Conservation (phyloP, 805 yeast species). For the Monosporozyma aquatica region DNA sequence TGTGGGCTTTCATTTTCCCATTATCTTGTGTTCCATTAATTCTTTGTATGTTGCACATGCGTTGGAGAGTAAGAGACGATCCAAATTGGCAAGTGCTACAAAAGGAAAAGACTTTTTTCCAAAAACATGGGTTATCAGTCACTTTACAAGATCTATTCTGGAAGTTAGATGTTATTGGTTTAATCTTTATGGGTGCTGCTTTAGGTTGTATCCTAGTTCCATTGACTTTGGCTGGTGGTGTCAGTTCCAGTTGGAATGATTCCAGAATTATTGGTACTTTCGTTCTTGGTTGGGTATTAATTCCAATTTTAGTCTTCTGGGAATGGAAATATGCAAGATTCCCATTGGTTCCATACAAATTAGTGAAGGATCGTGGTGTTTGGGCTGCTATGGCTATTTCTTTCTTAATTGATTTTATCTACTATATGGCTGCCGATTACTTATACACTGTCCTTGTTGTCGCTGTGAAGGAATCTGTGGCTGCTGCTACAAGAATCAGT, state of each 20-base stretch:
- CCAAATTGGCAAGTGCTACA: conserved; percentile 40
- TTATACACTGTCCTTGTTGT: conserved; percentile 59
- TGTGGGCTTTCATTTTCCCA: conserved; percentile 75
- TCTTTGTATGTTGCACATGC: conserved; percentile 46
- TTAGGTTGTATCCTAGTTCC: conserved; percentile 65
- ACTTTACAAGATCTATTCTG: conserved; percentile 41
- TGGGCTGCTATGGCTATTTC: conserved; percentile 62
- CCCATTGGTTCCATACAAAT: conserved; percentile 55
- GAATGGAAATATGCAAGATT: conserved; percentile 46
- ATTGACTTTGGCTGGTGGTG: conserved; percentile 68
- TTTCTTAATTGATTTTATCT: conserved; percentile 49
- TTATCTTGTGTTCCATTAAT: conserved; percentile 53
- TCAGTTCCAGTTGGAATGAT: conserved; percentile 42
- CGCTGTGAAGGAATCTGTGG: conserved; percentile 47
- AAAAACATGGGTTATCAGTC: conserved; percentile 30
- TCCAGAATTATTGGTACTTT: conserved; percentile 61
- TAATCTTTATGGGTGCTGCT: conserved; percentile 43
- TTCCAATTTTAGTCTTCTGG: conserved; percentile 55
- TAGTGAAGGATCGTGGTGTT: conserved; percentile 60
- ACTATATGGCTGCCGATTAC: conserved; percentile 62
- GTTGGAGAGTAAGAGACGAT: conserved; percentile 41
- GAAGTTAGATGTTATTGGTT: conserved; percentile 59
- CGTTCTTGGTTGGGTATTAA: conserved; percentile 52
- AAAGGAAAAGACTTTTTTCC: conserved; percentile 33
- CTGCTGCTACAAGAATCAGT: conserved; percentile 57